Conservation (phyloP, 2,329 filamentous ascomycete genomes). For the Dactylellina leptospora region DNA sequence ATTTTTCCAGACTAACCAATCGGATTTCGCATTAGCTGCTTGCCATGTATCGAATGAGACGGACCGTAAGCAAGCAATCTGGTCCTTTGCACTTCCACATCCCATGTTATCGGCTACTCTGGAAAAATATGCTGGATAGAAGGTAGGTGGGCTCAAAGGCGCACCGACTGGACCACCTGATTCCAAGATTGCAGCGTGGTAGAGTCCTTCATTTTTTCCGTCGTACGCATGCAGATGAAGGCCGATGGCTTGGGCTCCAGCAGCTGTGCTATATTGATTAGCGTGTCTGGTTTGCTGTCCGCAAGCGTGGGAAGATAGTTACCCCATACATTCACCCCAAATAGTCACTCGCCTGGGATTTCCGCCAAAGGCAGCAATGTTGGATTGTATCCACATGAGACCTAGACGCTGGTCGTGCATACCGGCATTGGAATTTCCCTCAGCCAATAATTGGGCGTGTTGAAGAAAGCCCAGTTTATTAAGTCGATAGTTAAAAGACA, state of each 20-base stretch:
- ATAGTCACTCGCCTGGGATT: constrained; percentile 68
- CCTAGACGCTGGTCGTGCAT: constrained; percentile 70
- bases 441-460: constrained; percentile 61
- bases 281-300: too few species aligned
- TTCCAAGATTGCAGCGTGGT: constrained; percentile 66
- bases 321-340: constrained; percentile 72
- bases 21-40: background rate
- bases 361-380: constrained; percentile 70
- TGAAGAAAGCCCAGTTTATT: constrained; percentile 66
- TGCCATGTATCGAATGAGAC: background rate
- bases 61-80: background rate
- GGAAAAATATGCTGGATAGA: background rate
- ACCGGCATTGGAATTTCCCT: constrained; percentile 69
- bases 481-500: constrained; percentile 67
- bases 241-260: constrained; percentile 65
- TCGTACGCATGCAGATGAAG: constrained; percentile 66
- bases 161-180: constrained; percentile 65
- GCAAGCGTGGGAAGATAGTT: too few species aligned
- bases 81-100: constrained; percentile 63
- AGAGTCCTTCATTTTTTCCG: constrained; percentile 66
- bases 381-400: constrained; percentile 69
- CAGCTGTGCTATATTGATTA: constrained; percentile 63
- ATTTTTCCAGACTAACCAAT: background rate
- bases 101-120: constrained; percentile 56
- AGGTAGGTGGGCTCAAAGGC: constrained; percentile 5